A percentile compares a stretch with the other conserved stretches of the same genome.
Conservation (phyloP, 2,329 filamentous ascomycete genomes). For the Truncatella angustata region DNA sequence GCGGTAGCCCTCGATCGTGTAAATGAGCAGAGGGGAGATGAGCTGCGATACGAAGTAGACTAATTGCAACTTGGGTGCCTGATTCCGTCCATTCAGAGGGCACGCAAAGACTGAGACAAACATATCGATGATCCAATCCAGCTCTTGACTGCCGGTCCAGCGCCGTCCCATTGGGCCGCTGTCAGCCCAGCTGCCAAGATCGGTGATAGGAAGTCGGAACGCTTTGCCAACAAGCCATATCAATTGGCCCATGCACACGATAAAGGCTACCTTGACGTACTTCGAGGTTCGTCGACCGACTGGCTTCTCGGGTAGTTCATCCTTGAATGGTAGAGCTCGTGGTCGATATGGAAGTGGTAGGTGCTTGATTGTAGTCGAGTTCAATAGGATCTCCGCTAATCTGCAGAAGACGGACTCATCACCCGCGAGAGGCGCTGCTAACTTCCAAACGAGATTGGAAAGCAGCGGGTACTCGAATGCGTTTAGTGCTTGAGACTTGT, state of each 20-base stretch:
- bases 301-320: conserved; percentile 16
- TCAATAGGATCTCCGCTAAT: neutral
- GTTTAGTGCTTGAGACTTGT: conserved; percentile 15
- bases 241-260: neutral
- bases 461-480: conserved; percentile 17
- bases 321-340: conserved; percentile 12
- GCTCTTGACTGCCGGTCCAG: neutral
- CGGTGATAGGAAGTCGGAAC: neutral
- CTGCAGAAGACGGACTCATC: neutral
- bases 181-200: neutral
- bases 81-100: neutral
- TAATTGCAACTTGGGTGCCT: conserved; percentile 1
- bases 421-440: neutral
- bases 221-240: neutral
- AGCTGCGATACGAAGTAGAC: conserved; percentile 16
- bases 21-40: conserved; percentile 19
- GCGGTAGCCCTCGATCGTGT: conserved; percentile 22
- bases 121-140: neutral
- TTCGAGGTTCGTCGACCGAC: neutral
- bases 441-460: conserved; percentile 3
- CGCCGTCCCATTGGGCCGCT: neutral
- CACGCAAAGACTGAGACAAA: neutral
- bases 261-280: neutral
- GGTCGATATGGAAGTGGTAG: conserved; percentile 12
- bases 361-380: conserved; percentile 6